phyloP scores from a whole-genome alignment of 768 basidiomycete species.

The Phanerodontia chrysosporium region DNA sequence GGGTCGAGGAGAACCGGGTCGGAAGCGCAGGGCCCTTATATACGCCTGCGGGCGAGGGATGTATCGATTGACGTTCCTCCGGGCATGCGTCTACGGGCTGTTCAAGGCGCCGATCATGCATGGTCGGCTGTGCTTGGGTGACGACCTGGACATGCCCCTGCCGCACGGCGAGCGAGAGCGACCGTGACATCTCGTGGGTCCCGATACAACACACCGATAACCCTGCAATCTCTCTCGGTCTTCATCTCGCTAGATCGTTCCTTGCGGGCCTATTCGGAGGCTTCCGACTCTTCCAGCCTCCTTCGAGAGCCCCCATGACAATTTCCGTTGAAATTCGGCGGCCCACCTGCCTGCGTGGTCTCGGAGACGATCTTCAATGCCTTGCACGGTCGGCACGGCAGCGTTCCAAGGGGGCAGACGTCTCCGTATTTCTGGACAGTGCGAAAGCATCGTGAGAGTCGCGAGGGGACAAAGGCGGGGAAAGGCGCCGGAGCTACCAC shows the following conservation, averaged over 20 bases:
- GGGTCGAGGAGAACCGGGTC: not conserved
- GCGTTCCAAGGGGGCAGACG: not conserved
- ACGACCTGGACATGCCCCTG: slow-evolving; percentile 1
- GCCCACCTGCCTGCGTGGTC: not conserved
- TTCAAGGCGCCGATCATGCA: slow-evolving; percentile 4
- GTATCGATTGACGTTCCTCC: not conserved
- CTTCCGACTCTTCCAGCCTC: not conserved
- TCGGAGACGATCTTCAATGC: not conserved
- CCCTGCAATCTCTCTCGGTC: not conserved
- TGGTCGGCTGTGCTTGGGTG: slow-evolving; percentile 2
- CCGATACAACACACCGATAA: not conserved
- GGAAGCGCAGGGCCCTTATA: not conserved
- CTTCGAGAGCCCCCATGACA: not conserved
- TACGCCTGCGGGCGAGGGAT: not conserved
- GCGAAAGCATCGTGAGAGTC: not conserved
- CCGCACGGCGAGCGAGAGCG: not conserved
- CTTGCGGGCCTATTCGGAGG: not conserved
- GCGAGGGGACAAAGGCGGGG: not conserved
- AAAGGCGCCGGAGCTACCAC: not conserved
- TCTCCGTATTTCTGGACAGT: not conserved
- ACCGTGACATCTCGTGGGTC: not conserved
- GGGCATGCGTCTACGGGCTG: not conserved
- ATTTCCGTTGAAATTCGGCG: not conserved
- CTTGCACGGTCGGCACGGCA: not conserved
- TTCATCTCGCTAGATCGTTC: not conserved